A percentile compares a stretch with the other conserved stretches of the same genome.
Conservation (phyloP, 176 grass and related monocot genomes). For the Avena sativa region DNA sequence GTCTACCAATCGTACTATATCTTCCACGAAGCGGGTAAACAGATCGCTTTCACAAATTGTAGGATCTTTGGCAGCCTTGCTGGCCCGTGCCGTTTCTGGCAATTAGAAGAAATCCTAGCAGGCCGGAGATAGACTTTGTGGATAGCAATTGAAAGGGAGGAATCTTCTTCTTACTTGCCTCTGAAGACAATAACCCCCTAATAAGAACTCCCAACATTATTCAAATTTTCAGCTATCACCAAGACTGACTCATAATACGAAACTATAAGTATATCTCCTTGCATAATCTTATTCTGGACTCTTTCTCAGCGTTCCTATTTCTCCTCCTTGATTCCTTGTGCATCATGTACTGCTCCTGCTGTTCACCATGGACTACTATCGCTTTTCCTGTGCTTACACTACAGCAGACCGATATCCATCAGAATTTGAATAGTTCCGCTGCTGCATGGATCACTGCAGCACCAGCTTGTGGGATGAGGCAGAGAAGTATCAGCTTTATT, state of each 20-base stretch:
- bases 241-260: background rate
- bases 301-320: background rate
- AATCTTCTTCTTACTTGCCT: background rate
- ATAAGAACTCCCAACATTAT: constrained; percentile 9
- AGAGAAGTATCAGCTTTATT: background rate
- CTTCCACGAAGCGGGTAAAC: constrained; percentile 8
- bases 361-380: background rate
- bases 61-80: background rate
- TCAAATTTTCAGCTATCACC: background rate
- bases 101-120: background rate
- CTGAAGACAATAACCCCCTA: constrained; percentile 2
- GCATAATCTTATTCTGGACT: constrained; percentile 1
- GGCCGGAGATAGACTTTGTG: background rate
- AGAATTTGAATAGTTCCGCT: constrained; percentile 9
- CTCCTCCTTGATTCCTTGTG: background rate
- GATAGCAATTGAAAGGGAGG: background rate
- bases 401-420: background rate
- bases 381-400: background rate
- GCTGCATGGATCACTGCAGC: constrained; percentile 11
- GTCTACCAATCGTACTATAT: background rate
- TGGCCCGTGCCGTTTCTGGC: background rate
- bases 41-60: background rate
- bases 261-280: constrained; percentile 7
- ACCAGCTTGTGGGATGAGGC: background rate
- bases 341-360: background rate